Evolutionary conservation across 208 protist genomes (phyloP).

Genomic region (Tritrichomonas foetus): DNA sequence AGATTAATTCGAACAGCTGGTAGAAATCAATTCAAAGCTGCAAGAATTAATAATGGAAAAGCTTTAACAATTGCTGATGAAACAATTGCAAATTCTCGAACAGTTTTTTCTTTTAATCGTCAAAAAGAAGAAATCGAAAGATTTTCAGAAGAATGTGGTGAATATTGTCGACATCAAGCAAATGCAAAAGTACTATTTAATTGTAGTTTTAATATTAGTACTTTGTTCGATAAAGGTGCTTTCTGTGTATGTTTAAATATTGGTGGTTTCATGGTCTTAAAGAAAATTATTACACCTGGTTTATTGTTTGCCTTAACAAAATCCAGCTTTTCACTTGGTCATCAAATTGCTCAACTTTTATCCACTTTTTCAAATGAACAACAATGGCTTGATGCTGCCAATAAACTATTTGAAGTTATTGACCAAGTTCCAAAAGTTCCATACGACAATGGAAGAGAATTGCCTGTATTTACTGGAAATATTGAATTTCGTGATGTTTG

Average conservation of each 20-base stretch:
- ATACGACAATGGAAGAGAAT: not conserved
- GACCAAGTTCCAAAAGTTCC: not conserved
- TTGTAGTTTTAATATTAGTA: not conserved
- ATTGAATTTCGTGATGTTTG: not conserved
- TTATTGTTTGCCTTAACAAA: not conserved
- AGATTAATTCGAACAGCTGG: not conserved
- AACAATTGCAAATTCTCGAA: not conserved
- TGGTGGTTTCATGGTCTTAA: not conserved
- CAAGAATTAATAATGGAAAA: not conserved
- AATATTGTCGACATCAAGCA: not conserved
- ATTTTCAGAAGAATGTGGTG: not conserved
- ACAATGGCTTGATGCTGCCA: not conserved
- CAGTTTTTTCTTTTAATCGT: not conserved
- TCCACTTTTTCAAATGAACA: not conserved
- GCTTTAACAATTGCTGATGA: not conserved
- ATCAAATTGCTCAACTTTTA: not conserved
- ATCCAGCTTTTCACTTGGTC: not conserved
- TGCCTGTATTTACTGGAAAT: not conserved
- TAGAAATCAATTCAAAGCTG: not conserved
- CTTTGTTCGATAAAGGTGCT: not conserved
- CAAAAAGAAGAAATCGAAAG: not conserved
- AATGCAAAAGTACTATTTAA: not conserved
- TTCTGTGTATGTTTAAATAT: not conserved
- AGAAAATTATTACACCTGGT: not conserved
- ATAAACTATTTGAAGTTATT: not conserved